Base-by-base conservation (phyloP, 2,329 filamentous ascomycete species). In the Claviceps arundinis region DNA sequence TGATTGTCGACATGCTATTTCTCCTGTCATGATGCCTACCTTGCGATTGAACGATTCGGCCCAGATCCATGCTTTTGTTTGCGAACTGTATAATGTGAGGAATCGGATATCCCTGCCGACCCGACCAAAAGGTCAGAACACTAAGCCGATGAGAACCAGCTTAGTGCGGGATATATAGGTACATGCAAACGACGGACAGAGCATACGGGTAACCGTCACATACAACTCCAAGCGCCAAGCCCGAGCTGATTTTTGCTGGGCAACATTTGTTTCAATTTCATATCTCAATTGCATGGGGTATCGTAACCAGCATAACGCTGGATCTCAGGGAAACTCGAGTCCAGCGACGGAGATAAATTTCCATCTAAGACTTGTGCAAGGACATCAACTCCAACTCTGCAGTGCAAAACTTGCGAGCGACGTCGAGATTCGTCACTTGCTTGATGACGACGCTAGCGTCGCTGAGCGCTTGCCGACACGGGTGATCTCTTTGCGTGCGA, bases 401-500 rank as follows among this genome's bases (percentile, higher is more conserved):
- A 30, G 37, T 41, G 47, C 13, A 13, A 43, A 8, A n/a, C 26
- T 17, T 44, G 48, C 26, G 37, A 34, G 37, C 22, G 37, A 16
- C 5, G 34, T 19, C 16, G 24, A 38, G 26, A 38, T 5, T 16
- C 3, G 22, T 34, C n/a, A 51, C 24, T 47, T 47, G 26, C 37
- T 24, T 19, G 30, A 19, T 22, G 44, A 38, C 2, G 54, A 53
- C 40, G 57, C 51, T 38, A 65, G 41, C 14, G 54, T 52, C 24
- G 60, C 62, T 24, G 64, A 59, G 53, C 73, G 69, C 56, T 73
- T 73, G 8, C 70, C 70, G n/a, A 68, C 60, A 34, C 75, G 70
- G 3, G 74, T 72, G 9, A 77, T 62, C 55, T 79, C 76, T 56
- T 76, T 76, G 42, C 80, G 74, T 44, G 73, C 68, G 55, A 76